phyloP scores from a whole-genome alignment of 2,329 filamentous ascomycete species.

The Fusarium sp. region DNA sequence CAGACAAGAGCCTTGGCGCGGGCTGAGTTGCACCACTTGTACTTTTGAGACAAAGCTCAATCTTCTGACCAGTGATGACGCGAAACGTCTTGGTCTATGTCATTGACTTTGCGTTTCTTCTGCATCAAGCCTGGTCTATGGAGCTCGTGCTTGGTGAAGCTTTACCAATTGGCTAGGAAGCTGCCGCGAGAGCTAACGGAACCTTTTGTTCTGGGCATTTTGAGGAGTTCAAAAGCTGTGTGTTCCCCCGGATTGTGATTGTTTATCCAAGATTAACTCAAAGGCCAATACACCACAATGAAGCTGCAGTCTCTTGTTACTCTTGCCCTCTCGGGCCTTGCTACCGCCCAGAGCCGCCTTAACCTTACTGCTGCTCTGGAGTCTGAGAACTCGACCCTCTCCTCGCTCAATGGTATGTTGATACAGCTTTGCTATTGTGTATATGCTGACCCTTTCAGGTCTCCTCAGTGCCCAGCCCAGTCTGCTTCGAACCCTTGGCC shows the following conservation, averaged over 20 bases:
- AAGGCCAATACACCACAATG: slow-evolving; percentile 35
- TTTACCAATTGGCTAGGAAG: slow-evolving; percentile 32
- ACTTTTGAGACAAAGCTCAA: slow-evolving; percentile 1
- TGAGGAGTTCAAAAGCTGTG: slow-evolving; percentile 23
- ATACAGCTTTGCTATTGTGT: neutral
- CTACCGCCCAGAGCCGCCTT: slow-evolving; percentile 41
- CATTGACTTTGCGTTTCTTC: slow-evolving; percentile 42
- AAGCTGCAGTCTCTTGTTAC: slow-evolving; percentile 40
- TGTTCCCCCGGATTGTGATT: slow-evolving; percentile 1
- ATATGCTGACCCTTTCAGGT: slow-evolving; percentile 36
- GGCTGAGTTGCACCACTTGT: slow-evolving; percentile 26
- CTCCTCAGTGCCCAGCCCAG: slow-evolving; percentile 47
- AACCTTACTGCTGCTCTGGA: slow-evolving; percentile 46
- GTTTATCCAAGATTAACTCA: slow-evolving; percentile 16
- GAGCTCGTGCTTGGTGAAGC: slow-evolving; percentile 20
- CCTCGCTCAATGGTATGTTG: slow-evolving; percentile 42
- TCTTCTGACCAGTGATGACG: slow-evolving; percentile 37
- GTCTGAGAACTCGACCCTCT: slow-evolving; percentile 50
- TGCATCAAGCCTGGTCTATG: slow-evolving; percentile 26
- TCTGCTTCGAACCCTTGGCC: slow-evolving; percentile 35
- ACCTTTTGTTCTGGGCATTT: slow-evolving; percentile 1
- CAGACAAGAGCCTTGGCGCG: slow-evolving; percentile 25
- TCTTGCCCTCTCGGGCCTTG: slow-evolving; percentile 42
- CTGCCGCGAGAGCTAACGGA: slow-evolving; percentile 19
- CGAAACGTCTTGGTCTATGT: slow-evolving; percentile 43